Conservation (phyloP, 2,329 filamentous ascomycete species). For the Pleurostoma richardsiae region DNA sequence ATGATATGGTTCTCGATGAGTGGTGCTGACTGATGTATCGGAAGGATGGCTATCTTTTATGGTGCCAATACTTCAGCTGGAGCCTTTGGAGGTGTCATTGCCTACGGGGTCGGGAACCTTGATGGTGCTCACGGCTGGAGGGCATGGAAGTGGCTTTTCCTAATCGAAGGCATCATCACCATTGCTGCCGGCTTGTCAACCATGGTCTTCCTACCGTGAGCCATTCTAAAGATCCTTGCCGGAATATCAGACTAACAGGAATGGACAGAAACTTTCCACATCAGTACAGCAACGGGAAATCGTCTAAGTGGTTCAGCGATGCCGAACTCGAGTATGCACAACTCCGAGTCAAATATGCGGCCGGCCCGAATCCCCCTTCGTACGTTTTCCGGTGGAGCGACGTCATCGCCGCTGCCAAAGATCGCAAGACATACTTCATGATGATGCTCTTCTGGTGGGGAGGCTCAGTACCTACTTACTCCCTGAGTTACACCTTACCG, state of each 20-base stretch:
- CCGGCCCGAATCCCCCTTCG: constrained; percentile 7
- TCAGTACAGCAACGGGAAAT: not conserved
- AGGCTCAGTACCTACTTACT: constrained; percentile 16
- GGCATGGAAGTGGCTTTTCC: constrained; percentile 31
- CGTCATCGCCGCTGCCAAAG: constrained; percentile 9
- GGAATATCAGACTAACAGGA: not conserved
- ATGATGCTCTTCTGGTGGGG: constrained; percentile 18
- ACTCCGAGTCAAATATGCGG: constrained; percentile 5
- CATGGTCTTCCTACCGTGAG: constrained; percentile 19
- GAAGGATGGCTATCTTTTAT: constrained; percentile 17
- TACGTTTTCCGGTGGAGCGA: constrained; percentile 13
- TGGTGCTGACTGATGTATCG: not conserved
- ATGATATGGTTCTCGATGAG: not conserved
- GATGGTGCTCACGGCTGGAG: constrained; percentile 21
- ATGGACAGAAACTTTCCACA: not conserved
- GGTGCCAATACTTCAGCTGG: constrained; percentile 26
- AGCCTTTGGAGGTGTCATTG: constrained; percentile 29
- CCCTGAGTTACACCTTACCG: constrained; percentile 17
- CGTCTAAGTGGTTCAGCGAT: not conserved
- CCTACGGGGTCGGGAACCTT: constrained; percentile 26
- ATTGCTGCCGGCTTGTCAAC: constrained; percentile 20
- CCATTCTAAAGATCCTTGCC: not conserved
- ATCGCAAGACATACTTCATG: constrained; percentile 13
- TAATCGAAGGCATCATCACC: constrained; percentile 27
- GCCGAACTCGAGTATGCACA: not conserved